Percentiles rank a stretch among this genome's conserved stretches.
phyloP scores from a whole-genome alignment of 441 rosid genomes.

The Syzygium malaccense region DNA sequence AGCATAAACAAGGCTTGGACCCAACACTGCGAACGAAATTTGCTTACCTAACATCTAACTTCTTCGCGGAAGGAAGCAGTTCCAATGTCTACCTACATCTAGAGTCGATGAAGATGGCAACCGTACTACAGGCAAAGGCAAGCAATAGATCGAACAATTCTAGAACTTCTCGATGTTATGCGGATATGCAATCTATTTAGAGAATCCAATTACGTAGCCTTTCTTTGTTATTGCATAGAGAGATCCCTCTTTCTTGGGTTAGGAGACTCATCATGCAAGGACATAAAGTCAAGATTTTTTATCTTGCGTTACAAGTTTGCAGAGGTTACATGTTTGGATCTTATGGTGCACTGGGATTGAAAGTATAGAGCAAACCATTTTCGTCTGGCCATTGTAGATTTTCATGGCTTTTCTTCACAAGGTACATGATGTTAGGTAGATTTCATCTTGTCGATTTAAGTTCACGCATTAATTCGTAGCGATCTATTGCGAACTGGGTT shows the following conservation, averaged over 20 bases:
- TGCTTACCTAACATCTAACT: background rate
- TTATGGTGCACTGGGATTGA: background rate
- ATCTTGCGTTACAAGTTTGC: background rate
- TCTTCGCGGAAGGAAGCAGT: background rate
- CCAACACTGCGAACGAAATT: background rate
- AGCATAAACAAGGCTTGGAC: background rate
- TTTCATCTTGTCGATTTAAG: background rate
- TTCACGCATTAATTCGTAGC: background rate
- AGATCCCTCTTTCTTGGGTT: background rate
- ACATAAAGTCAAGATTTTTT: background rate
- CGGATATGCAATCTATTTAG: background rate
- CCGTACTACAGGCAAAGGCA: background rate
- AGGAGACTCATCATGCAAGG: background rate
- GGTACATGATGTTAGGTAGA: background rate
- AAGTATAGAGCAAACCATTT: background rate
- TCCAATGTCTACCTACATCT: background rate
- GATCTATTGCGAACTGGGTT: background rate
- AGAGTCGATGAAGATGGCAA: background rate
- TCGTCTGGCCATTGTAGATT: background rate
- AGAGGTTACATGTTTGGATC: background rate
- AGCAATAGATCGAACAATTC: background rate
- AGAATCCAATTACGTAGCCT: background rate
- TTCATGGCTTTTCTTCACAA: background rate
- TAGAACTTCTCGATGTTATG: background rate
- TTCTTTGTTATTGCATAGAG: background rate